phyloP scores from a whole-genome alignment of 2,329 filamentous ascomycete genomes.

The Aspergillus sergii region DNA sequence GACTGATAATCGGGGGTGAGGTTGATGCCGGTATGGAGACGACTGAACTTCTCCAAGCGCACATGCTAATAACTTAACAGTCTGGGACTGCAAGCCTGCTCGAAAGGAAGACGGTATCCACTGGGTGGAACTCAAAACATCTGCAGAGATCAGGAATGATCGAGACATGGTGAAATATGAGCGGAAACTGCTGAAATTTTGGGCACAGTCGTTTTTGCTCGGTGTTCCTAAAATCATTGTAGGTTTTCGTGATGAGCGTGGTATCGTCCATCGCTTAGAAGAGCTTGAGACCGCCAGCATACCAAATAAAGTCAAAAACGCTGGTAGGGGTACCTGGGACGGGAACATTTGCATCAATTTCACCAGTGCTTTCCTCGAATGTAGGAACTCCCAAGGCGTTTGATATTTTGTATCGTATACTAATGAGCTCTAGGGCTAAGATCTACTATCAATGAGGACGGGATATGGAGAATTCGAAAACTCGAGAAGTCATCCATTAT shows the following conservation, averaged over 20 bases:
- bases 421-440: conserved; percentile 57
- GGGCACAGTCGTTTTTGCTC: conserved; percentile 93
- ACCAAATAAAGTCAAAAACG: conserved; percentile 71
- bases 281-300: conserved; percentile 80
- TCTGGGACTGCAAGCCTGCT: conserved; percentile 80
- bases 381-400: conserved; percentile 51
- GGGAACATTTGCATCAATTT: conserved; percentile 95
- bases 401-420: neutral
- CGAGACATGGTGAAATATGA: conserved; percentile 77
- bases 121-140: conserved; percentile 95
- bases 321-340: conserved; percentile 75
- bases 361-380: conserved; percentile 73
- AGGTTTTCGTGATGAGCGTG: conserved; percentile 76
- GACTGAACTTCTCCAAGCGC: neutral
- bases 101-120: conserved; percentile 70
- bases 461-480: conserved; percentile 79
- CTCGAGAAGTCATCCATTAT: conserved; percentile 65
- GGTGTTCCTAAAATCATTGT: conserved; percentile 91
- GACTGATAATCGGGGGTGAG: conserved; percentile 84
- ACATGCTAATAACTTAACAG: conserved; percentile 42
- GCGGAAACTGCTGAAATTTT: conserved; percentile 90
- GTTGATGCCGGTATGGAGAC: conserved; percentile 75
- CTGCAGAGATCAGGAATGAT: conserved; percentile 68
- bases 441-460: conserved; percentile 64
- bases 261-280: conserved; percentile 71